phyloP scores from a whole-genome alignment of 2,329 filamentous ascomycete genomes.

The Monosporascus sp. region DNA sequence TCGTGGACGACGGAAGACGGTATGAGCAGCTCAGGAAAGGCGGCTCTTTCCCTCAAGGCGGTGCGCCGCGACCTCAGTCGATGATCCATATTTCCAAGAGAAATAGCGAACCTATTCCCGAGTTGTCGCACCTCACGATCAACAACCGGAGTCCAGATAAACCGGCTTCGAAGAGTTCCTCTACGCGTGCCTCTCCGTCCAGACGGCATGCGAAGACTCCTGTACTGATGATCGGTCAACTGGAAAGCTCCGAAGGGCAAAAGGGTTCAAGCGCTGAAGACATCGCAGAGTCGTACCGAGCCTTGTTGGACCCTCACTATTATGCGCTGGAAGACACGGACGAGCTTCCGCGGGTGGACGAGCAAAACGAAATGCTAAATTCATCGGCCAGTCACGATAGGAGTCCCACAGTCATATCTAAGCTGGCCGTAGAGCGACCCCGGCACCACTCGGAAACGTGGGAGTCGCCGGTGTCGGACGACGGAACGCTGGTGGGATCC shows the following conservation, averaged over 20 bases:
- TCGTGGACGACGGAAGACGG: conserved; percentile 22
- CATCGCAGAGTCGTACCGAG: conserved; percentile 47
- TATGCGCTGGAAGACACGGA: conserved; percentile 26
- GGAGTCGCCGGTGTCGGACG: conserved; percentile 36
- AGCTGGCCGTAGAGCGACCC: conserved; percentile 7
- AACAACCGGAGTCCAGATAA: conserved; percentile 15
- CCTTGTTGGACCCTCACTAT: conserved; percentile 37
- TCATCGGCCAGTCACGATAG: conserved; percentile 7
- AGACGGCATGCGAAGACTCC: conserved; percentile 48
- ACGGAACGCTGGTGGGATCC: conserved; percentile 40
- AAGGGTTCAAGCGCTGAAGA: conserved; percentile 40
- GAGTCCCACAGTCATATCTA: conserved; percentile 1
- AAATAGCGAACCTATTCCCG: conserved; percentile 5
- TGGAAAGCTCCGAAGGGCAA: conserved; percentile 32
- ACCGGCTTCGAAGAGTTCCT: conserved; percentile 12
- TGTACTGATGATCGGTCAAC: conserved; percentile 43
- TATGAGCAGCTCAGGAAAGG: conserved; percentile 23
- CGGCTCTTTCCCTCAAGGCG: conserved; percentile 14
- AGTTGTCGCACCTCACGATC: conserved; percentile 32
- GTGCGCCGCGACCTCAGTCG: conserved; percentile 11
- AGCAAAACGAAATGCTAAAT: conserved; percentile 1
- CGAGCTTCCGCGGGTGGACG: conserved; percentile 17
- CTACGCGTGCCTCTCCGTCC: conserved; percentile 25
- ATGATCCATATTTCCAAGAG: conserved; percentile 12
- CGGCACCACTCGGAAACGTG: conserved; percentile 7